Base-by-base conservation (phyloP, 192 early-diverging fungal species). In the Linnemannia elongata region DNA sequence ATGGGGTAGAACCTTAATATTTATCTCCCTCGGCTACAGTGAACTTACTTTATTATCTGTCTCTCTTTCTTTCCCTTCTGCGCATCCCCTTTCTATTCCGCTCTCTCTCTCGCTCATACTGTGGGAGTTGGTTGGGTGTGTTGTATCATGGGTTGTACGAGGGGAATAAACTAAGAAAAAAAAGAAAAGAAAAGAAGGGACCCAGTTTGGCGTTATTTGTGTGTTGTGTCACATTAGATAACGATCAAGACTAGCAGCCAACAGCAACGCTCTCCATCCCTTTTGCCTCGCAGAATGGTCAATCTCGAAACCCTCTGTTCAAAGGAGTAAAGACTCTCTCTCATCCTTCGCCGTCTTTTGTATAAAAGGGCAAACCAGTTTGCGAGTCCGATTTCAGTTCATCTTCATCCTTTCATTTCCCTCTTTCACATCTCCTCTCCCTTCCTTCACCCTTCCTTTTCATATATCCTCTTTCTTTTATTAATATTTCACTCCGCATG, bases 221-320 rank as follows among this genome's bases (percentile, higher is more conserved):
- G 49, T 22, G 20, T 78, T 78, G 77, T 78, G 68, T 70, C 8
- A 78, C 66, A 66, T 24, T 17, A 78, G 77, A 78, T 78, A 78
- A 78, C 66, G 63, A 78, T 78, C 77, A 52, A 24, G 0, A 66
- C 75, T 66, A 44, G 22, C 36, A 36, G 60, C 17, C 35, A 35
- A 52, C 18, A 18, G 27, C 75, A 36, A 41, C 3, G 20, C 20
- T 22, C 22, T 12, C 33, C 57, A 60, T 33, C 24, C 30, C 24
- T 30, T 4, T 33, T 66, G n/a, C n/a, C 6, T 18, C n/a, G 22
- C n/a, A 60, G 15, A 30, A n/a, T 78, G 41, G 68, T 78, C 66
- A 49, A 1, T 78, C 66, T 69, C 63, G 42, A 70, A 70, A 35
- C 44, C 44, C 15, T 78, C 45, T 44, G 18, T 68, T 30, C 27